Base-by-base conservation (phyloP, 164 flowering plant genomes). In the Vitis riparia region DNA sequence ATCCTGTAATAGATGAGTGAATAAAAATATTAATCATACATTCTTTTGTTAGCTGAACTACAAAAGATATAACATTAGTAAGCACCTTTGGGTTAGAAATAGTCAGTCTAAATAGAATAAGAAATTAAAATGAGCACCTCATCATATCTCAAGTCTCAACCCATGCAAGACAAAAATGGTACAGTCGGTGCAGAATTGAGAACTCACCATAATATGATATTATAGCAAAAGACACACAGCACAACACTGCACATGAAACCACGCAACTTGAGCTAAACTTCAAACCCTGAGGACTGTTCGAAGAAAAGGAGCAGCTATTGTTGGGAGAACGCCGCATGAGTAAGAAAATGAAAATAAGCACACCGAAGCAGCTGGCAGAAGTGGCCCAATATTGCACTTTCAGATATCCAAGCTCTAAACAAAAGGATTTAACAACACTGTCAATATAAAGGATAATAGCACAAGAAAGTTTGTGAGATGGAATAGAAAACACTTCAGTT, bases 361-460 rank as follows among this genome's bases (percentile, higher is more conserved):
- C 86, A 37, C 85, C 65, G 70, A 89, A 78, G 81, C 94, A 84
- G 79, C 89, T 75, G 9, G 80, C 79, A 67, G 81, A 81, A 2
- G 89, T 73, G 32, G 85, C 88, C 98, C 98, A 94, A 68, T 85
- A 94, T 68, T 87, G 97, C 82, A 89, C 30, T 30, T 80, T 83
- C 70, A 86, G 69, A 80, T 86, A 80, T 67, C 82, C 91, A 70
- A 87, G 51, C 68, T 90, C 99, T 94, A 87, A 50, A 71, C 23
- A 74, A 61, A 9, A 64, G 55, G 58, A 68, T 27, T 15, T 11
- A 59, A 76, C 61, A n/a, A 77, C 2, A 71, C 8, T 5, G 47
- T 75, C 67, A 79, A 29, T 29, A 60, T 52, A 49, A 55, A n/a
- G 8, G 61, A 59, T 15, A 16, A 12, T 10, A 23, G 44, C 11